phyloP scores from a whole-genome alignment of 495 filamentous ascomycete species.

The Penicillium antarcticum region DNA sequence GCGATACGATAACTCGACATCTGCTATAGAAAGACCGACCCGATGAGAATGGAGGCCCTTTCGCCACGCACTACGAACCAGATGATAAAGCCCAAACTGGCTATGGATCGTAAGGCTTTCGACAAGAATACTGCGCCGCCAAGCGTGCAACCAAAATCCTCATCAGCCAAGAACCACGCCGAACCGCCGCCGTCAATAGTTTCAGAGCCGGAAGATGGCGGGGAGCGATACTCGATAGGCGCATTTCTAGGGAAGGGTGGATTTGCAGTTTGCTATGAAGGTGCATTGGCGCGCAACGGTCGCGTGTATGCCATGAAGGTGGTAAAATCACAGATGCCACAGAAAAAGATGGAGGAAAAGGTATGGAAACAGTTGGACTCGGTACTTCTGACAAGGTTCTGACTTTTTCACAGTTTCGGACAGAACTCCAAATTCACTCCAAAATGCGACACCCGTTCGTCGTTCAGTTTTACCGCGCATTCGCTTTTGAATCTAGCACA shows the following conservation, averaged over 20 bases:
- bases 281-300: conserved; percentile 59
- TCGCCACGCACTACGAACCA: conserved; percentile 70
- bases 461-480: conserved; percentile 91
- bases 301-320: conserved; percentile 84
- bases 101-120: conserved; percentile 44
- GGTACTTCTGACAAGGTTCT: conserved; percentile 16
- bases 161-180: conserved; percentile 58
- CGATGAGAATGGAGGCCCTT: conserved; percentile 60
- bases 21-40: conserved; percentile 1
- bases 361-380: conserved; percentile 37
- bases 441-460: conserved; percentile 95
- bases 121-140: conserved; percentile 56
- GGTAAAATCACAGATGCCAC: conserved; percentile 81
- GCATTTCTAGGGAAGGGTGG: conserved; percentile 85
- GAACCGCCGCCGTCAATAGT: conserved; percentile 76
- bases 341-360: conserved; percentile 85
- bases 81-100: conserved; percentile 41
- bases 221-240: conserved; percentile 80
- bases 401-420: conserved; percentile 73
- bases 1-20: conserved; percentile 19
- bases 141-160: conserved; percentile 32
- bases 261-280: conserved; percentile 88
- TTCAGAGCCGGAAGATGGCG: conserved; percentile 67
- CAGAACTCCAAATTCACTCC: conserved; percentile 95
- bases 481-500: conserved; percentile 81